Conservation (phyloP, 768 basidiomycete species). For the Steccherinum ochraceum region DNA sequence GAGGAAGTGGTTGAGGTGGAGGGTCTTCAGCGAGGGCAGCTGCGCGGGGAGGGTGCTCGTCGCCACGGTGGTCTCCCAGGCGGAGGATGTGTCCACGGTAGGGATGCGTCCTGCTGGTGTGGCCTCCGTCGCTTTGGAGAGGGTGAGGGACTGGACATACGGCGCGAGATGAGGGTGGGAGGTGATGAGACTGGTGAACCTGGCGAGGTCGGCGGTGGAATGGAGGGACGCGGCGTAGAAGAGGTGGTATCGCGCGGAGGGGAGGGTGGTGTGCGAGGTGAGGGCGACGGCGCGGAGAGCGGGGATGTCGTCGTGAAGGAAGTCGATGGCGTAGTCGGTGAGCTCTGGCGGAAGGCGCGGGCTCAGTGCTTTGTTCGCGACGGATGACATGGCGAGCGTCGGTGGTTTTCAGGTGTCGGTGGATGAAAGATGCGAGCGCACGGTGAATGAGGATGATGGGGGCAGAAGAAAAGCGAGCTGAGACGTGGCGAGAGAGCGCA, state of each 20-base stretch:
- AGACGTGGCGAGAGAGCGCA: too few relatives aligned
- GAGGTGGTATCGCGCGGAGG: constrained; percentile 11
- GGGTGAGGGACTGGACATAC: neutral
- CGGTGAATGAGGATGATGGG: too few relatives aligned
- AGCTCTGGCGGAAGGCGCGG: constrained; percentile 9
- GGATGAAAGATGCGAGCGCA: too few relatives aligned
- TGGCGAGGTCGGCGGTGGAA: neutral
- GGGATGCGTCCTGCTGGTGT: neutral
- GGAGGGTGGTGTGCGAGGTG: constrained; percentile 5
- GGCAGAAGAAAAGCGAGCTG: too few relatives aligned
- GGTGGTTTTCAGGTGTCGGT: too few relatives aligned
- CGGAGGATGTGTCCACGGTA: neutral
- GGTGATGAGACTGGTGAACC: neutral
- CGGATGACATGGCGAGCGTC: too few relatives aligned
- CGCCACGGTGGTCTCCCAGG: neutral
- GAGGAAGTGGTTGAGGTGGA: constrained; percentile 3
- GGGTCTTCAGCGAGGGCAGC: neutral
- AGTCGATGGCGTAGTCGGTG: constrained; percentile 14
- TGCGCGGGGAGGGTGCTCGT: neutral
- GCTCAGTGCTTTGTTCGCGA: neutral
- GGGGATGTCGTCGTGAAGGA: constrained; percentile 11
- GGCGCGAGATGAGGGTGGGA: neutral
- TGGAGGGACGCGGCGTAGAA: constrained; percentile 1
- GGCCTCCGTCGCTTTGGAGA: neutral
- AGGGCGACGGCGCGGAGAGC: constrained; percentile 8